phyloP scores from a whole-genome alignment of 192 early-diverging fungal genomes.

The Backusella tuberculispora region DNA sequence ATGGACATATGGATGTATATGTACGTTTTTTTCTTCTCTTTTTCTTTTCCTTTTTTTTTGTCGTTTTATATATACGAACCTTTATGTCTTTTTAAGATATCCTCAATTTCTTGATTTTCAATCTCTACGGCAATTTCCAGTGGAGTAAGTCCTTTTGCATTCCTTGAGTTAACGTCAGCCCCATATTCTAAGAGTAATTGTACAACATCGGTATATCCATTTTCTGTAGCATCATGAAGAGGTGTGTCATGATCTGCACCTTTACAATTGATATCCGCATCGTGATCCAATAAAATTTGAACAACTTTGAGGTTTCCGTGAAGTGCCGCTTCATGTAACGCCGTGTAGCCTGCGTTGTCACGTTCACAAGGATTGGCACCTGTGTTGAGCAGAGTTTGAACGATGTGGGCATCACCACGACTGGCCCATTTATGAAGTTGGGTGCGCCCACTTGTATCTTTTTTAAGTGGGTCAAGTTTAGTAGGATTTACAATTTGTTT shows the following conservation, averaged over 20 bases:
- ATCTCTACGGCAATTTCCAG: conserved; percentile 57
- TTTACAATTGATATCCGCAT: conserved; percentile 63
- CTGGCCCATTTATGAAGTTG: conserved; percentile 67
- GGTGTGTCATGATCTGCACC: conserved; percentile 69
- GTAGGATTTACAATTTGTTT: conserved; percentile 16
- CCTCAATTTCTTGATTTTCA: conserved; percentile 34
- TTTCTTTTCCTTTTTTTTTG: not conserved
- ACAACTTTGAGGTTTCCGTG: conserved; percentile 58
- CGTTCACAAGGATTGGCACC: conserved; percentile 62
- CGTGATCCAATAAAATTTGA: conserved; percentile 52
- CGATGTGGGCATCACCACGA: conserved; percentile 59
- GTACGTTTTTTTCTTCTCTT: not conserved
- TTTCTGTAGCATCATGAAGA: conserved; percentile 68
- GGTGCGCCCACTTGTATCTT: conserved; percentile 66
- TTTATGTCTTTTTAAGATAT: conserved; percentile 17
- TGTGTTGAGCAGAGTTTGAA: conserved; percentile 55
- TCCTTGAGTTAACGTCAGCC: conserved; percentile 54
- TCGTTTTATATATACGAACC: not conserved
- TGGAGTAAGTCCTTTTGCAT: conserved; percentile 57
- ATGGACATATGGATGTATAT: not conserved
- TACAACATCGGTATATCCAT: conserved; percentile 51
- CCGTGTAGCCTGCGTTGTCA: conserved; percentile 71
- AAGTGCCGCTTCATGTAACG: conserved; percentile 68
- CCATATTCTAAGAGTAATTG: conserved; percentile 49
- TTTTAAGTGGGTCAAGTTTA: conserved; percentile 52